Evolutionary conservation across 2,329 filamentous ascomycete genomes (phyloP), one percentile per base, ranked within the genome.

Genomic region (Trichophyton equinum): DNA sequence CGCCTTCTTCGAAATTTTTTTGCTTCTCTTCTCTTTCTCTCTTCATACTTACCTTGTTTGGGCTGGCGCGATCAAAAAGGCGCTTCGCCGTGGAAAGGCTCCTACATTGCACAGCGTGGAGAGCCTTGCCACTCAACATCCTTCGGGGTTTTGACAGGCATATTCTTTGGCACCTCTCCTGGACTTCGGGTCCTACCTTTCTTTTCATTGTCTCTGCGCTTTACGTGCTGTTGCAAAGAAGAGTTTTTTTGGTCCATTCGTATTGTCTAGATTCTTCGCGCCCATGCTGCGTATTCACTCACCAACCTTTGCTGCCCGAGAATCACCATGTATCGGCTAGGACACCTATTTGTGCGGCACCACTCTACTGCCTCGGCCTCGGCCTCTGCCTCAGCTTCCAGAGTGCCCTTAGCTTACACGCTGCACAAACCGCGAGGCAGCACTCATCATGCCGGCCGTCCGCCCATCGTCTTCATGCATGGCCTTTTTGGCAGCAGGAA

Each of bases 61-160:
- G 73, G 74, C 74, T 72, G 68, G 71, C 70, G 73, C 72, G 76
- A 74, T 78, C 76, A 78, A 68, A 65, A 76, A 75, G 71, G 71
- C 71, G 73, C 71, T 68, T 68, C 68, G 73, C 74, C 73, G 76
- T 73, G 69, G 69, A 72, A 71, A 72, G 73, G 77, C 75, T 74
- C 77, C 79, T 81, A 76, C 79, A 81, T 81, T 81, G 79, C 79
- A 81, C 79, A 81, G 67, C 78, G 78, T 74, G 78, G 79, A 68
- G 77, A 75, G 76, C 73, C 77, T 70, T 67, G 73, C 65, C 70
- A 72, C 76, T 75, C 75, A 78, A 76, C 73, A 75, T 75, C 72
- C 69, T 78, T 75, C 74, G 76, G 76, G 74, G 72, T 71, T 75
- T 74, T 76, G 71, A 73, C 70, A 73, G 73, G 75, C 74, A 74